phyloP scores from a whole-genome alignment of 1,139 yeast genomes.

The Protomyces pachydermus region DNA sequence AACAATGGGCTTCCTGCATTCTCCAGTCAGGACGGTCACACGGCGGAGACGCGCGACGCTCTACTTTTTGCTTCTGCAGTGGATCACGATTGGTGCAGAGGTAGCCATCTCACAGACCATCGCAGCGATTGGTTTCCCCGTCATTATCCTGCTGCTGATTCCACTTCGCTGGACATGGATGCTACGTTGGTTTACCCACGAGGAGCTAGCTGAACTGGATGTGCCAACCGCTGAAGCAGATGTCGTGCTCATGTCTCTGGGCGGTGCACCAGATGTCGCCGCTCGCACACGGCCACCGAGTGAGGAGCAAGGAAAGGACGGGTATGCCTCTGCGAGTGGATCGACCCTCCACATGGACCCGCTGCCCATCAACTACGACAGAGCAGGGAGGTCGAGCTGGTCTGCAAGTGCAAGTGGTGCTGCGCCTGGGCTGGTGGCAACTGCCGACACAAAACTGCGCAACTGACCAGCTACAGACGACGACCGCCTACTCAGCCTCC shows the following conservation, averaged over 20 bases:
- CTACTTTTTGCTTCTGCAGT: constrained; percentile 54
- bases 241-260: constrained; percentile 43
- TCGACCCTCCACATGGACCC: too few relatives aligned
- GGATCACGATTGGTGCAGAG: constrained; percentile 67
- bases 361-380: background rate
- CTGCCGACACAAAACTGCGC: too few relatives aligned
- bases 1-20: constrained; percentile 61
- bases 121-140: constrained; percentile 95
- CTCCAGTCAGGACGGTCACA: constrained; percentile 40
- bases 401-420: background rate
- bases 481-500: too few relatives aligned
- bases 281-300: constrained; percentile 6
- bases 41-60: constrained; percentile 45
- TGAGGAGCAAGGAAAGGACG: background rate
- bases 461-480: too few relatives aligned
- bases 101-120: constrained; percentile 78
- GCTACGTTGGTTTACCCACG: constrained; percentile 56
- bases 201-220: constrained; percentile 61
- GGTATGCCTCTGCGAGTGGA: too few relatives aligned
- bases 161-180: constrained; percentile 42
- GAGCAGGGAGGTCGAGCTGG: too few relatives aligned
- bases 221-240: constrained; percentile 62
- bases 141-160: constrained; percentile 63
- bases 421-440: background rate
- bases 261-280: constrained; percentile 20